A percentile compares a stretch with the other conserved stretches of the same genome.
phyloP scores from a whole-genome alignment of 78 protist genomes.

The Dictyostelium brefeldianum region DNA sequence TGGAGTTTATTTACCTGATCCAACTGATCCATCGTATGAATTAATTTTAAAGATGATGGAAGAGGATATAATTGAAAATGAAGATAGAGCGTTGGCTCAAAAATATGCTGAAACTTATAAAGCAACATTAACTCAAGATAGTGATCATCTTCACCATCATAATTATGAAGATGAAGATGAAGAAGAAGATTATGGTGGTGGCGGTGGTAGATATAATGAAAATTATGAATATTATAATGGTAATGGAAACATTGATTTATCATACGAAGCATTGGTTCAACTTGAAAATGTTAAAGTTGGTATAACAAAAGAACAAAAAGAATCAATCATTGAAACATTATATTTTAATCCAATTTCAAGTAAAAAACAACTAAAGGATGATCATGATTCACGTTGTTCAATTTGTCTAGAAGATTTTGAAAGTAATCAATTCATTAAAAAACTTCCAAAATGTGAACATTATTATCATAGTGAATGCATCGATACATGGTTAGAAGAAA shows the following conservation, averaged over 20 bases:
- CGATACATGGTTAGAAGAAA: slow-evolving; percentile 10
- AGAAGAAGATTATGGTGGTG: neutral
- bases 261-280: slow-evolving; percentile 50
- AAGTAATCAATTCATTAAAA: neutral
- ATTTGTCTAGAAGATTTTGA: slow-evolving; percentile 62
- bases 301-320: slow-evolving; percentile 35
- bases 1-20: neutral
- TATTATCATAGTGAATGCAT: slow-evolving; percentile 43
- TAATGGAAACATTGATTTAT: neutral
- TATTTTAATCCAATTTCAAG: neutral
- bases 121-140: neutral
- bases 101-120: neutral
- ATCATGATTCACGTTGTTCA: slow-evolving; percentile 30
- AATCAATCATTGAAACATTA: neutral
- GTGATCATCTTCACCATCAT: slow-evolving; percentile 8
- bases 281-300: slow-evolving; percentile 49
- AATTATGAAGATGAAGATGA: slow-evolving; percentile 23
- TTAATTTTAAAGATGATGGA: slow-evolving; percentile 15
- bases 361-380: neutral
- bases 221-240: neutral
- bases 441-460: slow-evolving; percentile 36
- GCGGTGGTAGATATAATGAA: neutral
- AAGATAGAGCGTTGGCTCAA: slow-evolving; percentile 28
- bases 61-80: slow-evolving; percentile 31
- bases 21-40: neutral